Percentiles rank a stretch among this genome's conserved stretches.
Evolutionary conservation across 2,329 filamentous ascomycete species (phyloP).

Genomic region (Trichocomaceae sp.): DNA sequence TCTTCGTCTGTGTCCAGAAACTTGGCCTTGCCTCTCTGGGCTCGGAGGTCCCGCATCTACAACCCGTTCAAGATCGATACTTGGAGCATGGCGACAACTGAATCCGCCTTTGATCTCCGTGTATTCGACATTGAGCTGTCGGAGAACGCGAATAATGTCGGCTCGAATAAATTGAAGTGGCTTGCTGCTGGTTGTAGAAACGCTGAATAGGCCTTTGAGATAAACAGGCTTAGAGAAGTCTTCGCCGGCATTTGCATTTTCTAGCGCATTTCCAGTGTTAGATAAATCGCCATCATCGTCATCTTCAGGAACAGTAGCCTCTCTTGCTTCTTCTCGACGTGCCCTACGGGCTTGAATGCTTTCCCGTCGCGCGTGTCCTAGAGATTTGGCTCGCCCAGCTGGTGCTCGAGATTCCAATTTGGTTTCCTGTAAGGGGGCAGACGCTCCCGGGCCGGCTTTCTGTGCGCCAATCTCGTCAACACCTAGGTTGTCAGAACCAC

Average conservation of each 20-base stretch:
- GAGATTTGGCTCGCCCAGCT: conserved; percentile 71
- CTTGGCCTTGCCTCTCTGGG: conserved; percentile 43
- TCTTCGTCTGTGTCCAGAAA: conserved; percentile 61
- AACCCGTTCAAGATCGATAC: conserved; percentile 75
- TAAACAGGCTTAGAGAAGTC: conserved; percentile 82
- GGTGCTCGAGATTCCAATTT: conserved; percentile 54
- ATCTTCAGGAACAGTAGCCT: conserved; percentile 81
- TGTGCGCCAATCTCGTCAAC: conserved; percentile 37
- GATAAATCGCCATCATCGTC: conserved; percentile 77
- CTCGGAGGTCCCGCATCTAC: conserved; percentile 56
- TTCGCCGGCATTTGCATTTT: conserved; percentile 54
- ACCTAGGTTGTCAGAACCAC: conserved; percentile 70
- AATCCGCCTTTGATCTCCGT: conserved; percentile 91
- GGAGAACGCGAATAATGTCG: conserved; percentile 85
- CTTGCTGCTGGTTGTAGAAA: conserved; percentile 91
- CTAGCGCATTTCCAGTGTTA: conserved; percentile 46
- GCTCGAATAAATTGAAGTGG: conserved; percentile 76
- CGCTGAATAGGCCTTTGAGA: conserved; percentile 93
- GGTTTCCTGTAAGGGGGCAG: conserved; percentile 42
- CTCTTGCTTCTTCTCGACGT: conserved; percentile 63
- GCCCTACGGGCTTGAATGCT: conserved; percentile 83
- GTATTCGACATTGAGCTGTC: conserved; percentile 82
- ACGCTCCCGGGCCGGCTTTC: conserved; percentile 43
- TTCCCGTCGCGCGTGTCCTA: conserved; percentile 82
- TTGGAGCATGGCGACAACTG: conserved; percentile 77